phyloP scores from a whole-genome alignment of 495 filamentous ascomycete species.

The Lepraria neglecta region DNA sequence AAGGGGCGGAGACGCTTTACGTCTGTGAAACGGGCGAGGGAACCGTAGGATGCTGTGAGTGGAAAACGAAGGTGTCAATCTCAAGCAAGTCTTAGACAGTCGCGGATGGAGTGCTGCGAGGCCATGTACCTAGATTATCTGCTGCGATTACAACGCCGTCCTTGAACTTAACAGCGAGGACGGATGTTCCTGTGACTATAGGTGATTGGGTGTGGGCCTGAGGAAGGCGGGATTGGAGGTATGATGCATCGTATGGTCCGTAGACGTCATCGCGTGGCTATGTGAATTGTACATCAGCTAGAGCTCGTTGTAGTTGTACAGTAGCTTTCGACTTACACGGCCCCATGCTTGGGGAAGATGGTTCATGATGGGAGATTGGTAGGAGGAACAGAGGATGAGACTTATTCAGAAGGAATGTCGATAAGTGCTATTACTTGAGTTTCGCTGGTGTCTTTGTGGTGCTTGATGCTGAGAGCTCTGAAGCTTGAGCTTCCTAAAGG shows the following conservation, averaged over 20 bases:
- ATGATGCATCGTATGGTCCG: constrained; percentile 81
- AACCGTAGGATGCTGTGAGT: constrained; percentile 83
- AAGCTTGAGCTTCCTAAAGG: too few species aligned
- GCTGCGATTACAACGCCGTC: constrained; percentile 94
- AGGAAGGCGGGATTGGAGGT: constrained; percentile 63
- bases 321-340: constrained; percentile 57
- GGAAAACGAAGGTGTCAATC: background rate
- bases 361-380: constrained; percentile 57
- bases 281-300: constrained; percentile 27
- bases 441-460: too few species aligned
- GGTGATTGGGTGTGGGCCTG: constrained; percentile 84
- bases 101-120: constrained; percentile 6
- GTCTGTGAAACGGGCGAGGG: constrained; percentile 91
- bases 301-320: constrained; percentile 24
- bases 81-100: background rate
- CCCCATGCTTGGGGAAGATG: constrained; percentile 95
- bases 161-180: constrained; percentile 88
- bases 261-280: constrained; percentile 95
- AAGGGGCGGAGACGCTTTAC: constrained; percentile 85
- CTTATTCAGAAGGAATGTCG: too few species aligned
- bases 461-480: too few species aligned
- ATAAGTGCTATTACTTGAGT: too few species aligned
- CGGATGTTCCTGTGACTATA: constrained; percentile 92
- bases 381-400: background rate
- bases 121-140: constrained; percentile 76